Base-by-base conservation (phyloP, 495 filamentous ascomycete species). In the Talaromyces proteolyticus region DNA sequence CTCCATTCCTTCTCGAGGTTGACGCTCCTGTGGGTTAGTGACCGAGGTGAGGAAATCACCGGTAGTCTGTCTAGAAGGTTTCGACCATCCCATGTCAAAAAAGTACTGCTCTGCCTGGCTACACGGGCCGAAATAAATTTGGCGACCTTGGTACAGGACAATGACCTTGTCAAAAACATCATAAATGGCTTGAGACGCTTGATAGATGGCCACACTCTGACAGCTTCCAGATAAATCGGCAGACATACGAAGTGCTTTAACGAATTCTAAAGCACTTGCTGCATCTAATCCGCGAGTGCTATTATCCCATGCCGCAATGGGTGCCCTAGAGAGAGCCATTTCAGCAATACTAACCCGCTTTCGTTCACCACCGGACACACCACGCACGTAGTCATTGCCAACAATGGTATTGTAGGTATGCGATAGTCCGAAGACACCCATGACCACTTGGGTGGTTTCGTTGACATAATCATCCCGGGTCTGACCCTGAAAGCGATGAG, bases 141-240 rank as follows among this genome's bases (percentile, higher is more conserved):
- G 70, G 1, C 77, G 67, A 2, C 84, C 84, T 53, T 82, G 75
- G 54, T 86, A 86, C 0, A 88, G 57, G 0, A 88, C 75, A 11
- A 74, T 63, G 11, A 76, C 75, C 57, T 85, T 84, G 58, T 85
- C 80, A 51, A 85, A 85, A 6, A 68, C 58, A 52, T 73, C 65
- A 63, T 93, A 95, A 50, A 95, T 94, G 54, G 81, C 86, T 60
- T 95, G 88, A 8, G 82, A 86, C 0, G 89, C 89, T 63, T 95
- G 89, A 58, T 92, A 95, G 11, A 91, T 77, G 1, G 87, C 88
- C 22, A 91, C 88, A 25, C 89, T 87, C 21, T 88, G 89, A 42
- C 81, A 84, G 4, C 76, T 85, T 55, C 87, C 78, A 60, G 83
- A 83, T 24, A 91, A 70, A 55, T 89, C 81, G 14, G 88, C 86